Percentiles rank a stretch among this genome's conserved stretches.
These are phyloP conservation scores for Aspergillus ochraceus DNA, from an alignment of 2,329 filamentous ascomycete genomes.

Conservation along the genomic window DNA sequence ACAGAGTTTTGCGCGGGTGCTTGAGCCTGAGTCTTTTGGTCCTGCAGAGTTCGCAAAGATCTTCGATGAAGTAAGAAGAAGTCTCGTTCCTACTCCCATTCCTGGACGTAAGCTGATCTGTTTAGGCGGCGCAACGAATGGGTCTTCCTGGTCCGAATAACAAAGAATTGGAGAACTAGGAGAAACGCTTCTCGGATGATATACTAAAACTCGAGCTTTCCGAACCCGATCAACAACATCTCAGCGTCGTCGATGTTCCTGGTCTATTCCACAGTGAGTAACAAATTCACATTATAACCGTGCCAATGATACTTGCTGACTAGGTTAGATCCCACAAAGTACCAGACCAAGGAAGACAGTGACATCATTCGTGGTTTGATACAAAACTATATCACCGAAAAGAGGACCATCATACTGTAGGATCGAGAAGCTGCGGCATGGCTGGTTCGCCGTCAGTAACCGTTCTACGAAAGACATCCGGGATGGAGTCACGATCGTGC, in stretches of 20 bases:
- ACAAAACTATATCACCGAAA: slow-evolving; percentile 52
- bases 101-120: not conserved
- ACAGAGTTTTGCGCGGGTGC: slow-evolving; percentile 14
- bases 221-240: slow-evolving; percentile 39
- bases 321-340: slow-evolving; percentile 44
- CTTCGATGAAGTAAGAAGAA: slow-evolving; percentile 22
- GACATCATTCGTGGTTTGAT: slow-evolving; percentile 53
- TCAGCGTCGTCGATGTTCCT: slow-evolving; percentile 48
- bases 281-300: not conserved
- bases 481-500: slow-evolving; percentile 13
- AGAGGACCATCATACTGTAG: slow-evolving; percentile 58
- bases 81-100: not conserved
- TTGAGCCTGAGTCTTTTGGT: slow-evolving; percentile 17
- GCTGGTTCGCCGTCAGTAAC: slow-evolving; percentile 30
- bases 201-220: slow-evolving; percentile 45
- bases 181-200: slow-evolving; percentile 40
- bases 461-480: slow-evolving; percentile 24
- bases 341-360: slow-evolving; percentile 57
- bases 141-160: slow-evolving; percentile 21
- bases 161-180: slow-evolving; percentile 14
- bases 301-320: not conserved
- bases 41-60: slow-evolving; percentile 19
- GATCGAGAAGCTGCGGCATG: slow-evolving; percentile 21
- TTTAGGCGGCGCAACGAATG: slow-evolving; percentile 27
- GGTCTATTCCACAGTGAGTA: slow-evolving; percentile 40